These are phyloP conservation scores for Tulasnella sp. DNA, from an alignment of 768 basidiomycete species.

Conservation along the genomic window DNA sequence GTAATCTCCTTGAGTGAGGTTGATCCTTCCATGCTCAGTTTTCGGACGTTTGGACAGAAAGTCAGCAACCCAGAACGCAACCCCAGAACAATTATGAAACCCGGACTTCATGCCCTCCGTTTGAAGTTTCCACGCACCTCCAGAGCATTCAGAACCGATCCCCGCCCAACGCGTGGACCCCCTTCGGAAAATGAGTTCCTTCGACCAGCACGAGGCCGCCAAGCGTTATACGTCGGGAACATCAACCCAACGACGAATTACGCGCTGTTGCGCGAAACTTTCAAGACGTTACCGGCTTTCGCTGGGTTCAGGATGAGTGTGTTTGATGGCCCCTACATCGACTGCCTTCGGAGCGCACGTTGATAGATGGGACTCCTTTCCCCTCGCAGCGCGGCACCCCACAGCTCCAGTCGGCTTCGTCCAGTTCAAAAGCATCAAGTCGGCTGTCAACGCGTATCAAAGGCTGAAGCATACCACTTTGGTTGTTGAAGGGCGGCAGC, in stretches of 20 bases:
- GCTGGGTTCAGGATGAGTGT: slow-evolving; percentile 16
- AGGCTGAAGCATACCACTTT: background rate
- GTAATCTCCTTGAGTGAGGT: background rate
- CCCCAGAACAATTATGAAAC: background rate
- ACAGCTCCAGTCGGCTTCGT: background rate
- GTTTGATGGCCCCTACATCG: background rate
- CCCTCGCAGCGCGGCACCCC: background rate
- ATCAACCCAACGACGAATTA: slow-evolving; percentile 22
- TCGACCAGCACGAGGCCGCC: background rate
- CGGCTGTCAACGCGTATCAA: background rate
- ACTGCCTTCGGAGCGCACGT: background rate
- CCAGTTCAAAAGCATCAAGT: background rate
- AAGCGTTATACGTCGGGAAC: slow-evolving; percentile 11
- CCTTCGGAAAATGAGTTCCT: background rate
- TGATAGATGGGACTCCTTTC: background rate
- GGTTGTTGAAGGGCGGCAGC: background rate
- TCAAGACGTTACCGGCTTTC: slow-evolving; percentile 8
- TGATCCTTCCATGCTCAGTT: background rate
- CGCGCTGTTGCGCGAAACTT: background rate
- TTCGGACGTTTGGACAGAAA: background rate
- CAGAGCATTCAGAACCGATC: background rate
- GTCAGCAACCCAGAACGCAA: background rate
- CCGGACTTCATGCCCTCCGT: background rate
- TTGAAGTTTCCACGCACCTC: background rate
- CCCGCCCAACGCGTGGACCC: background rate